Base-by-base conservation (phyloP, 805 yeast species). In the Candida jianshihensis region DNA sequence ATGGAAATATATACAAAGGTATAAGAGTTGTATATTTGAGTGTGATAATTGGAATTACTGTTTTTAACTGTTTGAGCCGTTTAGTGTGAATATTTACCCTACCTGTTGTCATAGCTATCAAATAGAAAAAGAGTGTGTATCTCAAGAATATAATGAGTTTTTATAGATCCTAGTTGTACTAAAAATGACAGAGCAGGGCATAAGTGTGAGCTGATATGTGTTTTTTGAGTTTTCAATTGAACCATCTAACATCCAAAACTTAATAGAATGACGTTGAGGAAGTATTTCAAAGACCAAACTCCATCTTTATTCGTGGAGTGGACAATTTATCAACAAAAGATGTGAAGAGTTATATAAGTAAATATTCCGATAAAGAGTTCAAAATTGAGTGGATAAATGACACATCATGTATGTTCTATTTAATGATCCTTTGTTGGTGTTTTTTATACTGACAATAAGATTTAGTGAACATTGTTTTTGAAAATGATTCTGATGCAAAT, bases 381-480 rank as follows among this genome's bases (percentile, higher is more conserved):
- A 49, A 42, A 18, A 27, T 51, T 13, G 56, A 53, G 28, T 53
- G 58, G 58, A 44, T 53, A 19, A 50, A 53, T 33, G 58, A 53
- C 24, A 26, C 40, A 1, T 41, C 47, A 1, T 18, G 56, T 50
- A 25, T 29, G 56, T 47, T 7, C 17, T 21, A 8, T 17, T 4
- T 10, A 16, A 21, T 9, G 8, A 10, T 8, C 2, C 11, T 30
- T 10, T 14, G 5, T 16, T 19, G 10, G 13, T 3, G 10, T 10
- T 9, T 19, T 7, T 4, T 3, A 16, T 6, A 38, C 44, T 40
- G 35, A 38, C 29, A 6, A 5, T 26, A 19, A 5, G 6, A 6
- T 6, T 2, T 9, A 46, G 51, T 51, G 20, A 53, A 53, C 25
- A 19, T 49, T 16, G 50, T 49, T 3, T 53, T 53, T 32, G 53